phyloP scores from a whole-genome alignment of 768 basidiomycete species.

The Pisolithus orientalis region DNA sequence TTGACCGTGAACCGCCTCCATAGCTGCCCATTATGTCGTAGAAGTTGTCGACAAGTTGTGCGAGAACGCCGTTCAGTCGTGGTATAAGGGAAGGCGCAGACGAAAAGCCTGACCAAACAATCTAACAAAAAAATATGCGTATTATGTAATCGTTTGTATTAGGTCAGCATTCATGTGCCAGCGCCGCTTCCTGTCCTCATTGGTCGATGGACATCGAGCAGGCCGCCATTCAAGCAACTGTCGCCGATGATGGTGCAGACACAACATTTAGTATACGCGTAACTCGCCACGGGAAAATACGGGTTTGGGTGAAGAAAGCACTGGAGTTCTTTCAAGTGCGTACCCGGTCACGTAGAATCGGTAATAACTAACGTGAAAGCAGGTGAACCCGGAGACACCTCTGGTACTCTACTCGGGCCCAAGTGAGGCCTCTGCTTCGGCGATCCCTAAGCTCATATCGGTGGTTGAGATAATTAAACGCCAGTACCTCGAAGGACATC shows the following conservation, averaged over 20 bases:
- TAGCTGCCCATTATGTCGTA: constrained; percentile 14
- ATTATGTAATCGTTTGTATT: not conserved
- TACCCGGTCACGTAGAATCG: constrained; percentile 4
- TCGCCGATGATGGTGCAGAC: not conserved
- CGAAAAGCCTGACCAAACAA: not conserved
- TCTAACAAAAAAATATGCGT: not conserved
- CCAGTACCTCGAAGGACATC: constrained; percentile 56
- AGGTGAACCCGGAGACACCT: constrained; percentile 45
- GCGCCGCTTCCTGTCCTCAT: no score
- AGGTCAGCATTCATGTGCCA: not conserved
- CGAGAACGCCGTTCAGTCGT: not conserved
- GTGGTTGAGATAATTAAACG: constrained; percentile 84
- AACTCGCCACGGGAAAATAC: constrained; percentile 50
- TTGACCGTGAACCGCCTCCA: constrained; percentile 40
- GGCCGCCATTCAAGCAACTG: not conserved
- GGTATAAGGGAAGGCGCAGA: not conserved
- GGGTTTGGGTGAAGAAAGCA: constrained; percentile 44
- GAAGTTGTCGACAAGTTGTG: not conserved
- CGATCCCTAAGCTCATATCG: constrained; percentile 59
- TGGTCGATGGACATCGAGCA: not conserved
- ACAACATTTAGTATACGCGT: constrained; percentile 40
- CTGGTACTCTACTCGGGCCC: constrained; percentile 60
- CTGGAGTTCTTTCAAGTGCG: constrained; percentile 49
- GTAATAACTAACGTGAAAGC: not conserved
- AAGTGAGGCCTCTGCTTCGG: constrained; percentile 27